Conservation (phyloP, 1,284 basidiomycete species). For the Chalciporus piperatoides region DNA sequence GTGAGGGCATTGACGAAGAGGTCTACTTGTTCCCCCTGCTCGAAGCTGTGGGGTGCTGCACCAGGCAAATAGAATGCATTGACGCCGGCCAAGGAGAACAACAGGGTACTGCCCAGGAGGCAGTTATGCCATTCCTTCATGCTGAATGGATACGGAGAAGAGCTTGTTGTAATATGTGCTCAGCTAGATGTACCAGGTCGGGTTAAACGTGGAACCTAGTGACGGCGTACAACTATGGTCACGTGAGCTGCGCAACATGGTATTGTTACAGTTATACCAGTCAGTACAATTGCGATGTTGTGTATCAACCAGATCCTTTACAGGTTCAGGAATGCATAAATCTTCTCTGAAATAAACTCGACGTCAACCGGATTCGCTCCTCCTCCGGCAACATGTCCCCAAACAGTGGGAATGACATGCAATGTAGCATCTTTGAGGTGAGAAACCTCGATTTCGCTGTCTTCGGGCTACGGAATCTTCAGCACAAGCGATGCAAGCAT, state of each 20-base stretch:
- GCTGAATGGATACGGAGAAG: slow-evolving; percentile 3
- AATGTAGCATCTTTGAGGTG: slow-evolving; percentile 29
- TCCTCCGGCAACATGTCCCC: slow-evolving; percentile 34
- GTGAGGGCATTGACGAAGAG: slow-evolving; percentile 85
- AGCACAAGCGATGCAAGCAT: neutral
- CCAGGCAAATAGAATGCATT: slow-evolving; percentile 69
- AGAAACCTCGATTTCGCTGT: slow-evolving; percentile 29
- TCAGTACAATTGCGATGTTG: too few relatives aligned
- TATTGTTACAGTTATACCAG: too few relatives aligned
- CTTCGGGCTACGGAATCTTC: slow-evolving; percentile 26
- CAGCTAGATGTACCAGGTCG: neutral
- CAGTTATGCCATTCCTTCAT: slow-evolving; percentile 21
- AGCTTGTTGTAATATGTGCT: neutral
- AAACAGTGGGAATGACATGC: slow-evolving; percentile 30
- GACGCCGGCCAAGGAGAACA: slow-evolving; percentile 23
- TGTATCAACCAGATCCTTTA: neutral
- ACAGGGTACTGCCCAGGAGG: slow-evolving; percentile 18
- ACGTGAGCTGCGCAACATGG: neutral
- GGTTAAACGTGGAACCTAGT: neutral
- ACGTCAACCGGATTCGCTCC: slow-evolving; percentile 28
- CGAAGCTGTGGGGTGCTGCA: slow-evolving; percentile 79
- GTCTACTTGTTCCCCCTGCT: slow-evolving; percentile 65
- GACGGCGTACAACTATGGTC: too few relatives aligned
- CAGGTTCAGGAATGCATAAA: slow-evolving; percentile 23
- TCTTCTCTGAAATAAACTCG: slow-evolving; percentile 27